These are phyloP conservation scores for Coemansia sp. DNA, from an alignment of 192 early-diverging fungal genomes.

Conservation along the genomic window DNA sequence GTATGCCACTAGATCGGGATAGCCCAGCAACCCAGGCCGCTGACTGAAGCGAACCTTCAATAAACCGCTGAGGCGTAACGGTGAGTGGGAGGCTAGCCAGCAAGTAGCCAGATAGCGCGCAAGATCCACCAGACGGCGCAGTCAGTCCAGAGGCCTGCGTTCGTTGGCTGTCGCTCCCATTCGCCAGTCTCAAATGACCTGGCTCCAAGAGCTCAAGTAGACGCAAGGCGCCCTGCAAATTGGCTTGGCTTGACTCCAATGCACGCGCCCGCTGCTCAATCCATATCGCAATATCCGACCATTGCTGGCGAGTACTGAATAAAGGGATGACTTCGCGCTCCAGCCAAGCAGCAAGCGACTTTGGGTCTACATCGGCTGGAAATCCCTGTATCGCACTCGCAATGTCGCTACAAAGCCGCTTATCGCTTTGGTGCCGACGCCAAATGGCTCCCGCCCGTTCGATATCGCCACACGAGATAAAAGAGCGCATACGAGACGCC, in stretches of 20 bases:
- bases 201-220: constrained; percentile 51
- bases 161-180: not conserved
- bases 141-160: not conserved
- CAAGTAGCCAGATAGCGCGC: not conserved
- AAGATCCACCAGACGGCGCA: not conserved
- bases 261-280: constrained; percentile 55
- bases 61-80: constrained; percentile 33
- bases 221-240: constrained; percentile 48
- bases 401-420: constrained; percentile 39
- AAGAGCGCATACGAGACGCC: constrained; percentile 35
- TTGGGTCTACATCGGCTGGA: constrained; percentile 25
- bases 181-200: not conserved
- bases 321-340: constrained; percentile 54
- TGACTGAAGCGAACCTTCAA: constrained; percentile 12
- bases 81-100: constrained; percentile 3
- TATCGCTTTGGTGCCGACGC: constrained; percentile 54
- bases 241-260: constrained; percentile 41
- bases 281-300: constrained; percentile 52
- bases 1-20: constrained; percentile 4
- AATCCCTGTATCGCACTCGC: constrained; percentile 52
- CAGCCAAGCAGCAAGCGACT: constrained; percentile 51
- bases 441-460: constrained; percentile 46
- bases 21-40: constrained; percentile 15
- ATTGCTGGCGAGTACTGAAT: constrained; percentile 23
- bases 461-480: constrained; percentile 51